These are phyloP conservation scores for Pelargonium fulgidum DNA, from an alignment of 441 rosid genomes.

Conservation along the genomic window DNA sequence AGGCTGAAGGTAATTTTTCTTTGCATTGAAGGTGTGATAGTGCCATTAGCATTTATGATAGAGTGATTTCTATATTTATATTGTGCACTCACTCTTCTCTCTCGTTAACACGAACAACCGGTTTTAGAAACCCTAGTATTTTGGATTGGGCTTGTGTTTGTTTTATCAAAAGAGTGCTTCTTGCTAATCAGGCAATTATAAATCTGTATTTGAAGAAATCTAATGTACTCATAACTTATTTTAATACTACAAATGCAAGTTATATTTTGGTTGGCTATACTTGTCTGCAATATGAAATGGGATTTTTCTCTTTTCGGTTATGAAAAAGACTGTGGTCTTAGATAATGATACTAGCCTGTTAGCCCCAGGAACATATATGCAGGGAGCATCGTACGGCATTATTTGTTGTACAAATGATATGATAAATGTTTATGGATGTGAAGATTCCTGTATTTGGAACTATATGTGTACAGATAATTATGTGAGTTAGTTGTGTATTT, in stretches of 20 bases:
- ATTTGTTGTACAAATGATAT: background rate
- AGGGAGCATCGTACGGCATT: background rate
- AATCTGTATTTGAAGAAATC: background rate
- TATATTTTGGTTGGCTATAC: background rate
- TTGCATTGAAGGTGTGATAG: constrained; percentile 2
- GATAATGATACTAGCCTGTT: background rate
- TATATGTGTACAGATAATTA: background rate
- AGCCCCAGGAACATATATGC: background rate
- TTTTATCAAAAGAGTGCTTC: background rate
- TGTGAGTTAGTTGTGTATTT: background rate
- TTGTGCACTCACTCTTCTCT: background rate
- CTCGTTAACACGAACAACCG: background rate
- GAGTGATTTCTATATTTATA: too few species aligned
- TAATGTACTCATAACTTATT: background rate
- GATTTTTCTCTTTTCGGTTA: too few species aligned
- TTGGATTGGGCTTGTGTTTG: background rate
- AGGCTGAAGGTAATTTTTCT: constrained; percentile 54
- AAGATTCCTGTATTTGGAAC: background rate
- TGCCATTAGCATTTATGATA: background rate
- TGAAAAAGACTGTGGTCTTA: background rate
- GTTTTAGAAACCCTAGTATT: background rate
- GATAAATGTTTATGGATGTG: background rate
- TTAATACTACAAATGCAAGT: background rate
- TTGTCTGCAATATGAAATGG: background rate
- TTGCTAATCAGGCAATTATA: background rate